Percentiles rank a stretch among this genome's conserved stretches.
These are phyloP conservation scores for Trypanosoma theileri DNA, from an alignment of 208 protist genomes.

Conservation along the genomic window DNA sequence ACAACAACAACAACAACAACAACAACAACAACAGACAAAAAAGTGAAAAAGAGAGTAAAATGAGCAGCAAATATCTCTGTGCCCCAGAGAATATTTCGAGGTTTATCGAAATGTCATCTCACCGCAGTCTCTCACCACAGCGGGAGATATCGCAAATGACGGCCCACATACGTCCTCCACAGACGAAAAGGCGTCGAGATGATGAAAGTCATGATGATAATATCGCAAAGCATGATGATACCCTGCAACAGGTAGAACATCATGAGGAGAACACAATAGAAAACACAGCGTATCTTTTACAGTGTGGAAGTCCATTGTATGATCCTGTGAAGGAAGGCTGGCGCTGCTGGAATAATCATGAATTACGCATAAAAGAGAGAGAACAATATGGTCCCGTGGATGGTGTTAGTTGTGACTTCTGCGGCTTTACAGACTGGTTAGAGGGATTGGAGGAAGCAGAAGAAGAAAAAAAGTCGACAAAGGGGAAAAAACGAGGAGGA, in stretches of 20 bases:
- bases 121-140: slow-evolving; percentile 65
- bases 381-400: slow-evolving; percentile 53
- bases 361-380: slow-evolving; percentile 32
- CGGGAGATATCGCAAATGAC: slow-evolving; percentile 77
- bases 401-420: slow-evolving; percentile 87
- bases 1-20: not conserved
- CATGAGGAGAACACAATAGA: slow-evolving; percentile 6
- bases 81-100: slow-evolving; percentile 67
- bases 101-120: slow-evolving; percentile 53
- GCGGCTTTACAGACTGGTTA: slow-evolving; percentile 72
- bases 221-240: not conserved
- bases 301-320: slow-evolving; percentile 81
- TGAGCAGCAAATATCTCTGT: slow-evolving; percentile 30
- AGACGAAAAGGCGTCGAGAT: not conserved
- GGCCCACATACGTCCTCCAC: slow-evolving; percentile 27
- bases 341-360: slow-evolving; percentile 68
- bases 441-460: slow-evolving; percentile 7
- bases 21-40: not conserved
- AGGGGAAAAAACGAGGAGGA: slow-evolving; percentile 9
- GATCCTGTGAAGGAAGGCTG: slow-evolving; percentile 58
- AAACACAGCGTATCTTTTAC: slow-evolving; percentile 34
- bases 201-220: not conserved
- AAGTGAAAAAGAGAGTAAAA: slow-evolving; percentile 1
- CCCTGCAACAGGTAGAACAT: not conserved
- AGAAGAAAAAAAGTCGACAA: not conserved